A percentile compares a stretch with the other conserved stretches of the same genome.
These are phyloP conservation scores for Xerophyta viscosa DNA, from an alignment of 106 monocot genomes.

Conservation along the genomic window DNA sequence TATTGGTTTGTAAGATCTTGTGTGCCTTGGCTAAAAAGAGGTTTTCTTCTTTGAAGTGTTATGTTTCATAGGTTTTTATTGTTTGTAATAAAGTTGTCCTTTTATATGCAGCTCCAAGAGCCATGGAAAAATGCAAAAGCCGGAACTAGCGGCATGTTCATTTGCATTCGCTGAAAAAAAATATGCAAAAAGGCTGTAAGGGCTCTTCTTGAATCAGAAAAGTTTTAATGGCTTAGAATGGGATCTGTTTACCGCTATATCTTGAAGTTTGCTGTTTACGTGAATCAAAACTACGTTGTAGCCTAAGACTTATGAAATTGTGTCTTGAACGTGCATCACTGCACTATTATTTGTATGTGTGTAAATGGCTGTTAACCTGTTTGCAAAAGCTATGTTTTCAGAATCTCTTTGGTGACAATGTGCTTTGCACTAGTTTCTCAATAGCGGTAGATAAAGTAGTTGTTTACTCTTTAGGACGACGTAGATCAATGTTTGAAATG, in stretches of 20 bases:
- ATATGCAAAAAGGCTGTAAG: conserved; percentile 7
- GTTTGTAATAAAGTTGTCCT: too few relatives aligned
- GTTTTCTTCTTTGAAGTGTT: too few relatives aligned
- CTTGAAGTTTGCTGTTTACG: conserved; percentile 12
- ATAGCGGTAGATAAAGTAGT: background rate
- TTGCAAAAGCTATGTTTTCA: conserved; percentile 9
- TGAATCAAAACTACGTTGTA: conserved; percentile 2
- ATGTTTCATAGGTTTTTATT: too few relatives aligned
- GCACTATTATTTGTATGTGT: too few relatives aligned
- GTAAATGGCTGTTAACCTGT: conserved; percentile 19
- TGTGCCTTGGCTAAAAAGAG: too few relatives aligned
- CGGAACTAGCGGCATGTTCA: conserved; percentile 17
- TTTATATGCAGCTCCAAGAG: too few relatives aligned
- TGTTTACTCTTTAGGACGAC: too few relatives aligned
- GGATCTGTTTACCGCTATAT: conserved; percentile 6
- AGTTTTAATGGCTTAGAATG: conserved; percentile 6
- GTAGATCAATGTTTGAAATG: too few relatives aligned
- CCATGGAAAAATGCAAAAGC: conserved; percentile 42
- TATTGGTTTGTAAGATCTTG: too few relatives aligned
- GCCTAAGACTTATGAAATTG: conserved; percentile 1
- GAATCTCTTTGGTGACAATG: background rate
- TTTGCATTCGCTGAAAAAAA: background rate
- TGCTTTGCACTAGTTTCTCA: background rate
- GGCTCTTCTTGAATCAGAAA: conserved; percentile 1
- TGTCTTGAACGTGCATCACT: conserved; percentile 9